Conservation (phyloP, 352 stramenopile species). For the Globisporangium uncinulatum region DNA sequence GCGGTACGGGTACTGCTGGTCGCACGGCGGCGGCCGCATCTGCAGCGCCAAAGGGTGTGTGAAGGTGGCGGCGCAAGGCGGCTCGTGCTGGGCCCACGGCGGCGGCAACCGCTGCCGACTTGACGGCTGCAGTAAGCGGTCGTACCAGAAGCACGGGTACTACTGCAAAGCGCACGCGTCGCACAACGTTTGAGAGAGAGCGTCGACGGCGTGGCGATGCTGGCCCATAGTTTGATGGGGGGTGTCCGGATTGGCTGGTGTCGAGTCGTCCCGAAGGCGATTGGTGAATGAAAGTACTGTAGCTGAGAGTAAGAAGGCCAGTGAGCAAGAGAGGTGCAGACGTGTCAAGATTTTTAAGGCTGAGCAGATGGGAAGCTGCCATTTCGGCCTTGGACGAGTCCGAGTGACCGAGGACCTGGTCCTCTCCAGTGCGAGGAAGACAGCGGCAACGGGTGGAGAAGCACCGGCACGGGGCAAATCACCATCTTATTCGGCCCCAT, state of each 20-base stretch:
- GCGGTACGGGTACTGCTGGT: conserved; percentile 30
- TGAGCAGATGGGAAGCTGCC: no score
- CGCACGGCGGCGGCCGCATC: conserved; percentile 54
- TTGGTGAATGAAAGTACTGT: no score
- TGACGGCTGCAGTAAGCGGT: conserved; percentile 38
- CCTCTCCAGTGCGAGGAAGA: neutral
- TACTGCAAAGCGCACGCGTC: conserved; percentile 34
- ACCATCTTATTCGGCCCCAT: neutral
- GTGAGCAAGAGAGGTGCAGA: no score
- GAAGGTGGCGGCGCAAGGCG: conserved; percentile 33
- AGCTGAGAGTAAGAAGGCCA: no score
- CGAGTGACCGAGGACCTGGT: no score
- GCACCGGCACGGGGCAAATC: neutral
- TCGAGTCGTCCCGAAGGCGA: no score
- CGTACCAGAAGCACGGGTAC: conserved; percentile 46
- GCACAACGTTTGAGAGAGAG: conserved; percentile 12
- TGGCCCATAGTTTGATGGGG: no score
- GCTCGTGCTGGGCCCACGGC: conserved; percentile 36
- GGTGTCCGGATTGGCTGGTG: no score
- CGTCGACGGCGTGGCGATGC: no score
- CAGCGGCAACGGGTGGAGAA: neutral
- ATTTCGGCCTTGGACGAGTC: no score
- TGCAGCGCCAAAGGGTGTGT: conserved; percentile 30
- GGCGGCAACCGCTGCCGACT: conserved; percentile 32
- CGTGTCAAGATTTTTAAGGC: no score